Base-by-base conservation (phyloP, 176 grass and related monocot genomes). In the Melocanna baccifera region DNA sequence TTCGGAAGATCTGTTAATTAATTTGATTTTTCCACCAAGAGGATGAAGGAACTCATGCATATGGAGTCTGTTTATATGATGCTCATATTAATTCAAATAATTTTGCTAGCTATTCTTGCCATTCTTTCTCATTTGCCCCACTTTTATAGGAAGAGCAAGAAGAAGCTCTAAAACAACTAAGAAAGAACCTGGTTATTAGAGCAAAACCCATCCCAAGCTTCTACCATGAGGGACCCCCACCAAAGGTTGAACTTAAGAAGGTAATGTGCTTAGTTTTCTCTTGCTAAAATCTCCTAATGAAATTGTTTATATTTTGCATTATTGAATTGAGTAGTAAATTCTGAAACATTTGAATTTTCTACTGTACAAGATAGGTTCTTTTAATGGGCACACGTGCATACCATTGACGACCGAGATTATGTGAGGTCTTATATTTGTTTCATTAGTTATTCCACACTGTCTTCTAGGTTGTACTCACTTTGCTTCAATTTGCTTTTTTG, bases 151-250 rank as follows among this genome's bases (percentile, higher is more conserved):
- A 98, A 87, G 96, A 95, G 76, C 91, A 95, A 90, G 89, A 98
- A 83, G 91, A 90, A 83, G 83, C 86, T 87, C 78, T 98, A 64
- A 95, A 91, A 68, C 87, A 98, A 79, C 77, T 98, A 72, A 95
- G 96, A 79, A 98, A 95, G 83, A 95, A 87, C 69, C 91, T 98
- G 77, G 89, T 84, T 63, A 87, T 98, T 78, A 90, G 92, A 86
- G 96, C 96, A 77, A 95, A 85, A 56, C 96, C 96, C 23, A 89
- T 98, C 83, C 96, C 96, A 63, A 98, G 87, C 83, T 98, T 98
- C 75, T 98, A 98, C 83, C 89, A 87, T 66, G 96, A 98, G 52
- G 92, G 87, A 52, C 91, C 91, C 80, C 95, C 92, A 47, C 87
- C 86, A 10, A 98, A 95, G 77, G 84, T 63, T 90, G 96, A 98